A percentile compares a stretch with the other conserved stretches of the same genome.
phyloP scores from a whole-genome alignment of 306 rosid species.

The Fragaria nilgerrensis region DNA sequence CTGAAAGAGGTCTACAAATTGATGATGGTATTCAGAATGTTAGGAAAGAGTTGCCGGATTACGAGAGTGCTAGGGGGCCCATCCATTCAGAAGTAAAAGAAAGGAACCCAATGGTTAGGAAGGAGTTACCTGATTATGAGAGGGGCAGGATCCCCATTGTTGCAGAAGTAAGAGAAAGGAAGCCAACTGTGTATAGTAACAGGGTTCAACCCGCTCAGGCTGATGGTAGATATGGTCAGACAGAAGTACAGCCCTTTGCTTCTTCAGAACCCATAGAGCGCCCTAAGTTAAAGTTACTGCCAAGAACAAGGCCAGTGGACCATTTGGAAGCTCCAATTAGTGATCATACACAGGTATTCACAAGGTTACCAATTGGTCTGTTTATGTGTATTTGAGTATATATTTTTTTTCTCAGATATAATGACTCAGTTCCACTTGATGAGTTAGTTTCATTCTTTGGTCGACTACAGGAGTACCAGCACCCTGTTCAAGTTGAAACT shows the following conservation, averaged over 20 bases:
- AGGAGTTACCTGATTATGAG: slow-evolving; percentile 52
- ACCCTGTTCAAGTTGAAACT: slow-evolving; percentile 46
- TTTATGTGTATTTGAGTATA: background rate
- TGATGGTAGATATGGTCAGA: slow-evolving; percentile 44
- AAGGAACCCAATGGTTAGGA: slow-evolving; percentile 36
- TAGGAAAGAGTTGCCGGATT: slow-evolving; percentile 54
- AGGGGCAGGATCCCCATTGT: slow-evolving; percentile 40
- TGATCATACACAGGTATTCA: slow-evolving; percentile 58
- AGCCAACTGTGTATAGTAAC: slow-evolving; percentile 31
- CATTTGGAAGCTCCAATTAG: slow-evolving; percentile 45
- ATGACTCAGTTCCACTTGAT: slow-evolving; percentile 4
- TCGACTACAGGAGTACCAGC: slow-evolving; percentile 41
- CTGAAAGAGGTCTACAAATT: slow-evolving; percentile 48
- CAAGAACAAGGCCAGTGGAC: slow-evolving; percentile 63
- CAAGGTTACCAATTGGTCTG: slow-evolving; percentile 15
- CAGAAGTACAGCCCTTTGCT: slow-evolving; percentile 42
- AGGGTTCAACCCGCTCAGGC: slow-evolving; percentile 39
- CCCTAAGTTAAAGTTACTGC: slow-evolving; percentile 76
- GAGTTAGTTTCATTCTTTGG: slow-evolving; percentile 23
- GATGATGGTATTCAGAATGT: slow-evolving; percentile 46
- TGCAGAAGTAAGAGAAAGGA: slow-evolving; percentile 42
- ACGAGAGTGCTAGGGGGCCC: slow-evolving; percentile 44
- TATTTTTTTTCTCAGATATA: background rate
- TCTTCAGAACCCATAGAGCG: slow-evolving; percentile 61
- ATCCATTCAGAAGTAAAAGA: slow-evolving; percentile 41